Base-by-base conservation (phyloP, 345 rosid genomes). In the Citrus hindsii region DNA sequence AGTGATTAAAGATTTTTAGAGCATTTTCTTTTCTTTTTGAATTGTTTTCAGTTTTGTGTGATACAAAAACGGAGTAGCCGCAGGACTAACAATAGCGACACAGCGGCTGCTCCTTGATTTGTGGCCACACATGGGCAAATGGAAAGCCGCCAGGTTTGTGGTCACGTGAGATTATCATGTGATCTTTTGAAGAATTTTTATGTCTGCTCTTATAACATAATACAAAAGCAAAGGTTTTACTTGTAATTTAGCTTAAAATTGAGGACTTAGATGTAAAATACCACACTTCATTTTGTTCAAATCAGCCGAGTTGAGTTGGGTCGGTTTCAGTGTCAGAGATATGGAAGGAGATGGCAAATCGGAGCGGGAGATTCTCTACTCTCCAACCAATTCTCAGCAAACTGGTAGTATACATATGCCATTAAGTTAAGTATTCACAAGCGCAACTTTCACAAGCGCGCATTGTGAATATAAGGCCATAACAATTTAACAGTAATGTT, bases 371-470 rank as follows among this genome's bases (percentile, higher is more conserved):
- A 46, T 68, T 67, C 68, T 83, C 71, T 83, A 58, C 37, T 88
- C 85, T 64, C 86, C 88, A 8, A 35, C 79, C 5, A 86, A 80
- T 75, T 88, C 88, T 7, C 89, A 81, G 85, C 73, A 86, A 80
- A 88, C 89, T 2, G 75, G 89, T 88, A 81, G 3, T 59, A n/a
- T 42, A 9, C 19, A 53, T 51, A 4, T 69, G 37, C 24, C 1
- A 18, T 65, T 33, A 7, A 7, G 7, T 32, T 33, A 7, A 7
- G 7, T 32, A 18, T 32, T 65, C 19, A 32, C 5, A 13, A 13
- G 5, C 51, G 3, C 51, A 32, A 32, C 33, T 32, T 32, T 65
- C 19, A 32, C 5, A 13, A 13, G 18, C 51, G 3, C 51, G 16
- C 18, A 46, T 46, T 13, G 19, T 19, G 12, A 18, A 65, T 65